Conservation (phyloP, 306 rosid genomes). For the Hippophae tibetana region DNA sequence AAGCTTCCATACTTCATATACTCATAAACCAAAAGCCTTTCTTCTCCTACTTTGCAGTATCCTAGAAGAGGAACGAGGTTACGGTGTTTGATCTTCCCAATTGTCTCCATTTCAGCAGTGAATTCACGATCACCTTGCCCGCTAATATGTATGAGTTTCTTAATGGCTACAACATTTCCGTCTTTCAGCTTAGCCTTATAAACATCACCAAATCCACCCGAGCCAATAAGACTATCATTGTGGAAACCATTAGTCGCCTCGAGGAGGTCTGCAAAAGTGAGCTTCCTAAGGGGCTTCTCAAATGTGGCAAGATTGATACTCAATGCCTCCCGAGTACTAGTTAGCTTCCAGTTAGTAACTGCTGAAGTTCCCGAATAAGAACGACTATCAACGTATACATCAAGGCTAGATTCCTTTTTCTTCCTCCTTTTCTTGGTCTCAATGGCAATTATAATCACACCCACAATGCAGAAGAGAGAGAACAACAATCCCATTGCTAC, state of each 20-base stretch:
- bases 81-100: constrained; percentile 91
- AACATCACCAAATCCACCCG: constrained; percentile 89
- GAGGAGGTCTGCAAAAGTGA: constrained; percentile 85
- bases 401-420: constrained; percentile 61
- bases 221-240: constrained; percentile 70
- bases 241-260: constrained; percentile 87
- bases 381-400: constrained; percentile 44
- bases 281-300: constrained; percentile 76
- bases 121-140: constrained; percentile 98
- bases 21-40: constrained; percentile 83
- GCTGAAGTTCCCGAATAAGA: constrained; percentile 51
- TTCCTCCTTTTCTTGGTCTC: constrained; percentile 74
- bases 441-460: constrained; percentile 54
- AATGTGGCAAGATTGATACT: constrained; percentile 88
- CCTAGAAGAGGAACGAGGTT: constrained; percentile 92
- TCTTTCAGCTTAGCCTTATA: constrained; percentile 89
- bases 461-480: constrained; percentile 71
- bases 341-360: constrained; percentile 55
- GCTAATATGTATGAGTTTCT: constrained; percentile 77
- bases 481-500: constrained; percentile 87
- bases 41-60: constrained; percentile 89
- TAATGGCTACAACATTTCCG: constrained; percentile 80
- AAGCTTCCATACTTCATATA: constrained; percentile 90
- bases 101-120: constrained; percentile 99
- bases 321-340: constrained; percentile 67